phyloP scores from a whole-genome alignment of 345 rosid genomes.

The Salix suchowensis region DNA sequence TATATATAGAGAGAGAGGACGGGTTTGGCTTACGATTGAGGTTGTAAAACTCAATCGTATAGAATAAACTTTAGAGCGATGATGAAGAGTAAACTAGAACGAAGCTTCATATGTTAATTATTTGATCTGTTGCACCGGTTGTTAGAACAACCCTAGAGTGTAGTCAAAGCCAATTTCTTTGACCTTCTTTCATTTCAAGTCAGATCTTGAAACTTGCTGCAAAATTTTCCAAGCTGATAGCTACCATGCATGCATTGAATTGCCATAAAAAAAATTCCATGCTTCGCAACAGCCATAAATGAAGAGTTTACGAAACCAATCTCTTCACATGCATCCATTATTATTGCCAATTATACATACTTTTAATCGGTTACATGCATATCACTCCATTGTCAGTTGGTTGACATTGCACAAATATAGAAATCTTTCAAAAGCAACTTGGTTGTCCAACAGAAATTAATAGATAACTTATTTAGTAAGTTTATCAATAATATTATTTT shows the following conservation, averaged over 20 bases:
- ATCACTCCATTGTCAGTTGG: neutral
- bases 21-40: too few species aligned
- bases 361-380: neutral
- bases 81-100: too few species aligned
- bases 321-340: neutral
- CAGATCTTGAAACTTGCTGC: slow-evolving; percentile 9
- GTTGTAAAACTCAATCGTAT: too few species aligned
- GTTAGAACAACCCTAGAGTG: slow-evolving; percentile 79
- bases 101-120: neutral
- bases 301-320: neutral
- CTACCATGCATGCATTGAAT: neutral
- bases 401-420: neutral
- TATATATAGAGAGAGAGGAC: too few species aligned
- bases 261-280: neutral
- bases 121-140: slow-evolving; percentile 24
- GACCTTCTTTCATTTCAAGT: slow-evolving; percentile 43
- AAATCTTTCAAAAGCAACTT: too few species aligned
- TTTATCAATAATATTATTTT: too few species aligned
- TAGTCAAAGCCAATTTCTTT: slow-evolving; percentile 58
- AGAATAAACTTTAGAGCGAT: too few species aligned
- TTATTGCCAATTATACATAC: neutral
- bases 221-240: too few species aligned
- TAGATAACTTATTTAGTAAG: too few species aligned
- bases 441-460: too few species aligned
- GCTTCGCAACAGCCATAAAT: neutral